Percentiles rank a stretch among this genome's conserved stretches.
phyloP scores from a whole-genome alignment of 148 eudicot genomes.

The Simmondsia chinensis region DNA sequence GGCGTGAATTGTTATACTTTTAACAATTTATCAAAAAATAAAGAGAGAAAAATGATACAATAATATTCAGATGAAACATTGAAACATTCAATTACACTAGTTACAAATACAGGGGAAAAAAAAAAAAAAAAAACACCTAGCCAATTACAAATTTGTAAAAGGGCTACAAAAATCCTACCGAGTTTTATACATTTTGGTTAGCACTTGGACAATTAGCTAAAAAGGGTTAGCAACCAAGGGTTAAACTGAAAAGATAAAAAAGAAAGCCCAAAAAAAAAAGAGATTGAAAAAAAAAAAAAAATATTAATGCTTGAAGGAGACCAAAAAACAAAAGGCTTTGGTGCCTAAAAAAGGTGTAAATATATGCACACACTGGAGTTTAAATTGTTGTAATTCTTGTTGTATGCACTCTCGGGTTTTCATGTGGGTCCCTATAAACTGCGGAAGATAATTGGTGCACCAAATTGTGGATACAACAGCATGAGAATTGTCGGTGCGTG shows the following conservation, averaged over 20 bases:
- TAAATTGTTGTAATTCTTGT: too few relatives aligned
- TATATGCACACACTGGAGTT: neutral
- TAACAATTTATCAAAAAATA: too few relatives aligned
- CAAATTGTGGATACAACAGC: slow-evolving; percentile 49
- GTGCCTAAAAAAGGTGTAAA: neutral
- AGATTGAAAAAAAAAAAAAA: slow-evolving; percentile 2
- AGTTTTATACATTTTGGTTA: slow-evolving; percentile 15
- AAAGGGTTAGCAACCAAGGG: slow-evolving; percentile 16
- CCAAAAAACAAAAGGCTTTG: too few relatives aligned
- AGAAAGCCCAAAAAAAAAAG: slow-evolving; percentile 7
- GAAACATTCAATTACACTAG: too few relatives aligned
- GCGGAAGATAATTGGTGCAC: slow-evolving; percentile 42
- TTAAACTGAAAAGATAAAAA: neutral
- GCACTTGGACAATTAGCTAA: slow-evolving; percentile 1
- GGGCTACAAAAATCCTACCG: too few relatives aligned
- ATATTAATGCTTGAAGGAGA: slow-evolving; percentile 4
- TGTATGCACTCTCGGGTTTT: too few relatives aligned
- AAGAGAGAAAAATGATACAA: too few relatives aligned
- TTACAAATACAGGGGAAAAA: too few relatives aligned
- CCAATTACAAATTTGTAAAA: too few relatives aligned
- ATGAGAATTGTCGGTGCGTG: slow-evolving; percentile 51
- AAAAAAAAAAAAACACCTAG: too few relatives aligned
- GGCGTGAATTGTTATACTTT: too few relatives aligned
- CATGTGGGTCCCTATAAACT: slow-evolving; percentile 14
- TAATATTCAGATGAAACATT: too few relatives aligned